These are phyloP conservation scores for Alternaria novae-zelandiae DNA, from an alignment of 2,329 filamentous ascomycete species.

Conservation along the genomic window DNA sequence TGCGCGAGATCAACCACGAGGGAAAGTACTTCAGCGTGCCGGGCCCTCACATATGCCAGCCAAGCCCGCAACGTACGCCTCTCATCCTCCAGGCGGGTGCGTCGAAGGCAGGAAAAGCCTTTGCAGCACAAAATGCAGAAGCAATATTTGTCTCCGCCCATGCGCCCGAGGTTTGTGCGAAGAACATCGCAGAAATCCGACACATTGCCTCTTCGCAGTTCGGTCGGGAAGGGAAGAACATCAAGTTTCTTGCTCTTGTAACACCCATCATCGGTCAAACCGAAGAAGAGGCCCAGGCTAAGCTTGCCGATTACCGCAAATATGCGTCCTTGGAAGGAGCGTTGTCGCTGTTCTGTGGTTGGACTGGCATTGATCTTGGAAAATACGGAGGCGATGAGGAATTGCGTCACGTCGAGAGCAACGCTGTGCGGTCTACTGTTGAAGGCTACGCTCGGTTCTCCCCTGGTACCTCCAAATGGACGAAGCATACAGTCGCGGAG, in stretches of 20 bases:
- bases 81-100: slow-evolving; percentile 74
- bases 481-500: slow-evolving; percentile 71
- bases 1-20: slow-evolving; percentile 71
- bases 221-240: slow-evolving; percentile 64
- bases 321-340: slow-evolving; percentile 72
- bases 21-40: slow-evolving; percentile 69
- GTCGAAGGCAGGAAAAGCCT: slow-evolving; percentile 68
- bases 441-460: slow-evolving; percentile 64
- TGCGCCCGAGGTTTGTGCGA: slow-evolving; percentile 65
- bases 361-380: slow-evolving; percentile 72
- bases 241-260: slow-evolving; percentile 73
- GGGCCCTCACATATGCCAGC: slow-evolving; percentile 70
- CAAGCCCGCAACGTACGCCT: slow-evolving; percentile 72
- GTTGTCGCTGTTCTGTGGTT: slow-evolving; percentile 73
- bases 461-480: slow-evolving; percentile 71
- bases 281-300: slow-evolving; percentile 69
- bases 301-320: slow-evolving; percentile 66
- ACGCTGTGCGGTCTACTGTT: slow-evolving; percentile 65
- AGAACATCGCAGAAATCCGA: slow-evolving; percentile 68
- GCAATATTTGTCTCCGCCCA: slow-evolving; percentile 74
- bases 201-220: slow-evolving; percentile 58
- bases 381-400: slow-evolving; percentile 69
- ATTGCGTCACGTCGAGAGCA: slow-evolving; percentile 65
- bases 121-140: slow-evolving; percentile 74
- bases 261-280: slow-evolving; percentile 70